phyloP scores from a whole-genome alignment of 805 yeast genomes.

The Ogataea thermomethanolica region DNA sequence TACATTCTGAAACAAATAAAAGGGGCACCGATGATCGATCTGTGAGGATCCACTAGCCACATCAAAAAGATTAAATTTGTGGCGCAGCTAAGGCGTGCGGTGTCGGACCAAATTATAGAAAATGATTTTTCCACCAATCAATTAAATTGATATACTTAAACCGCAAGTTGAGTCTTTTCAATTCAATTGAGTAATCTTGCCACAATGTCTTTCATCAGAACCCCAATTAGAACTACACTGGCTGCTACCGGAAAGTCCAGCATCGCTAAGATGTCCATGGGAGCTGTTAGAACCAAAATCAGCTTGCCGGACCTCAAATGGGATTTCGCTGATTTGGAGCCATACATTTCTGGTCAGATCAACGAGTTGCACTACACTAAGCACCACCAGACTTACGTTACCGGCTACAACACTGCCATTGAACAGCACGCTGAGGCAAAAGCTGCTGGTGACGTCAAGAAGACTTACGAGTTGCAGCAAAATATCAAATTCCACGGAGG shows the following conservation, averaged over 20 bases:
- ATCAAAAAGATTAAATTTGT: not conserved
- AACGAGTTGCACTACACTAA: slow-evolving; percentile 84
- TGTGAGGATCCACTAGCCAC: slow-evolving; percentile 2
- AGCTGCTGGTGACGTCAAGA: slow-evolving; percentile 52
- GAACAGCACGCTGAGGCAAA: slow-evolving; percentile 71
- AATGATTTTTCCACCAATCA: slow-evolving; percentile 4
- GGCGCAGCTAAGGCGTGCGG: slow-evolving; percentile 1
- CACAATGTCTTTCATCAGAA: slow-evolving; percentile 25
- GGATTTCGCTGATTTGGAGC: slow-evolving; percentile 84
- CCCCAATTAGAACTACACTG: slow-evolving; percentile 27
- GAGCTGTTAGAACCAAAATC: slow-evolving; percentile 55
- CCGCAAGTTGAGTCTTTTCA: not conserved
- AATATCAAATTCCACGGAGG: slow-evolving; percentile 89
- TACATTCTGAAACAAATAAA: slow-evolving; percentile 11
- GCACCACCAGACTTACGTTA: slow-evolving; percentile 91
- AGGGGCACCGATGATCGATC: slow-evolving; percentile 11
- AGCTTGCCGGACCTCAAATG: slow-evolving; percentile 78
- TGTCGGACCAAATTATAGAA: not conserved
- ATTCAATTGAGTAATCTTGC: slow-evolving; percentile 1
- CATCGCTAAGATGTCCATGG: slow-evolving; percentile 13
- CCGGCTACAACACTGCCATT: slow-evolving; percentile 73
- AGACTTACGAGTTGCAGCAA: slow-evolving; percentile 62
- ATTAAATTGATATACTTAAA: not conserved
- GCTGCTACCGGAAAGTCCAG: slow-evolving; percentile 11
- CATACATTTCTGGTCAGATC: slow-evolving; percentile 79